Evolutionary conservation across 2,329 filamentous ascomycete species (phyloP), one percentile per base, ranked within the genome.

Genomic region (Verruconis gallopava): DNA sequence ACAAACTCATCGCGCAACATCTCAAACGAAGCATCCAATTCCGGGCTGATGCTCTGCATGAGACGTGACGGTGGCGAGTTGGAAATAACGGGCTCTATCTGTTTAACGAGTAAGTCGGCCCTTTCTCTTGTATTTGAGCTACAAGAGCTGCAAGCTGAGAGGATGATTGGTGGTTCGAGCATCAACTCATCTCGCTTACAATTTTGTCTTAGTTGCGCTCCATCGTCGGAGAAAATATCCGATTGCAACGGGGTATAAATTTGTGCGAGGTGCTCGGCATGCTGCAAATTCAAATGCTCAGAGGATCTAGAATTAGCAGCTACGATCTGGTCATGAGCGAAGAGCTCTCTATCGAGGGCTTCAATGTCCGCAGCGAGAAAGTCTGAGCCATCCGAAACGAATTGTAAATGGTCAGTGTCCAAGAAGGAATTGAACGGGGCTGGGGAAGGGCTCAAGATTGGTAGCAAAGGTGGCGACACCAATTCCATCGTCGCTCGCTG

Each of bases 391-490:
- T 63, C 57, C 5, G 62, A 59, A 2, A 59, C 46, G 12, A 63
- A 44, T n/a, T 60, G 52, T 6, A 68, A 44, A 28, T 51, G 49
- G 39, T 56, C 56, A 5, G 48, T 54, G 3, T 61, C 57, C 4
- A 63, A 64, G 4, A 60, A 63, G 3, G 63, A 61, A 32, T 61
- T 45, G 28, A 60, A 59, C 3, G 61, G 63, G 34, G 50, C 56
- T 20, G 53, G 40, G 4, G 57, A 50, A 19, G 65, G 66, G 20
- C 65, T 64, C 3, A 62, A 43, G 9, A 25, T 15, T 14, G 67
- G 65, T 14, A 71, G 55, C 5, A 72, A 48, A 3, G 66, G 66
- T n/a, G 68, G 68, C 2, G 66, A 65, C n/a, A 68, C 9, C 13
- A 56, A 55, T 21, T 54, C 52, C 4, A 49, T 30, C 20, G 38